Evolutionary conservation across 352 stramenopile species (phyloP).

Genomic region (Pythium brassicae): DNA sequence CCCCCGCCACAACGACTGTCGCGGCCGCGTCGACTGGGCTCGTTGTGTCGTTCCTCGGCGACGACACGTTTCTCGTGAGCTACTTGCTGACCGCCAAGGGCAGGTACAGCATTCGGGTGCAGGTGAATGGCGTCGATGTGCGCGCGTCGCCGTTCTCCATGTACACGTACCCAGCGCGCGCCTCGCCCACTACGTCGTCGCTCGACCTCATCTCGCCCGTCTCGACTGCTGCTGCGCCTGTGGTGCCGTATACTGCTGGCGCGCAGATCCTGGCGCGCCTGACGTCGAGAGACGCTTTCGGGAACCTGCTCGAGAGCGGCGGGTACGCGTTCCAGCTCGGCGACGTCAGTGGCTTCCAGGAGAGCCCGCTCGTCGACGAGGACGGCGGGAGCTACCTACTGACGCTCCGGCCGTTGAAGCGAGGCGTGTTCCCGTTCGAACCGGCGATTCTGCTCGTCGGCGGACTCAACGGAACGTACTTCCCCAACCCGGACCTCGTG

Average conservation of each 20-base stretch:
- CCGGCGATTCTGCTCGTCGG: constrained; percentile 43
- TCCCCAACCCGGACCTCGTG: constrained; percentile 22
- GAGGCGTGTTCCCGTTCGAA: constrained; percentile 30
- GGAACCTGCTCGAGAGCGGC: constrained; percentile 49
- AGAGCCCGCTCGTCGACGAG: constrained; percentile 24
- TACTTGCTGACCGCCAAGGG: constrained; percentile 45
- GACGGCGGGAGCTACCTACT: constrained; percentile 40
- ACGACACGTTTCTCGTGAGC: constrained; percentile 32
- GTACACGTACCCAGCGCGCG: constrained; percentile 43
- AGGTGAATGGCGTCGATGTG: constrained; percentile 36
- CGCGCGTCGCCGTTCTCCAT: constrained; percentile 48
- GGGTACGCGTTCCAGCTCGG: constrained; percentile 44
- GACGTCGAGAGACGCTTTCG: constrained; percentile 38
- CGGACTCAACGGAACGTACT: constrained; percentile 57
- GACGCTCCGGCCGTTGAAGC: constrained; percentile 18
- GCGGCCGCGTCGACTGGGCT: constrained; percentile 17
- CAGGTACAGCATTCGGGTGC: constrained; percentile 37
- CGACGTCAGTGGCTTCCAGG: constrained; percentile 14
- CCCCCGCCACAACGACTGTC: constrained; percentile 16
- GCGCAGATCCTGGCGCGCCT: constrained; percentile 28
- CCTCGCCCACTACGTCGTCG: constrained; percentile 35
- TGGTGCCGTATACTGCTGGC: constrained; percentile 31
- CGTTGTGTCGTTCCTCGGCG: constrained; percentile 22
- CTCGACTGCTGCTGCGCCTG: constrained; percentile 12
- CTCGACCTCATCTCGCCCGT: constrained; percentile 43